Conservation (phyloP, 345 rosid genomes). For the Trapa incisa region DNA sequence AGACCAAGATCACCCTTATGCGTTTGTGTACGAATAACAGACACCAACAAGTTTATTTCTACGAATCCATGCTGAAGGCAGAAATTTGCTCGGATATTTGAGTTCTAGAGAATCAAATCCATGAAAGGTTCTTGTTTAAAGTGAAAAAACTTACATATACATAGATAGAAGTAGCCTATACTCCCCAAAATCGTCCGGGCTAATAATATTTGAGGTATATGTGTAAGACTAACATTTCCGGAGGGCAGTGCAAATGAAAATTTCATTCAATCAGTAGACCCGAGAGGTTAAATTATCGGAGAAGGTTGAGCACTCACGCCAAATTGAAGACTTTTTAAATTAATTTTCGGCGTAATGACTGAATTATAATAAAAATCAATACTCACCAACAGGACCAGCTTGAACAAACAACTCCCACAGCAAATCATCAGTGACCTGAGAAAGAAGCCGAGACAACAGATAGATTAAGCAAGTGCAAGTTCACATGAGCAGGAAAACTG, state of each 20-base stretch:
- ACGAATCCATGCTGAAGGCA: background rate
- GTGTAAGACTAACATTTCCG: background rate
- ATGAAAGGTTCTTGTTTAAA: background rate
- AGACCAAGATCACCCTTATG: background rate
- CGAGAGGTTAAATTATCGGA: background rate
- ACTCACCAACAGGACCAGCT: slow-evolving; percentile 95
- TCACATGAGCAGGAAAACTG: background rate
- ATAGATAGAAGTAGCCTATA: background rate
- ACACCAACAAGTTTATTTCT: background rate
- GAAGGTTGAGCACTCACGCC: background rate
- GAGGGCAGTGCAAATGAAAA: background rate
- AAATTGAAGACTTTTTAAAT: background rate
- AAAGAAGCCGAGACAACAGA: background rate
- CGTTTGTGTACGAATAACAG: too few relatives aligned
- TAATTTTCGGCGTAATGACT: background rate
- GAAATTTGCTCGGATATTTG: background rate
- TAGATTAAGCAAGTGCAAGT: background rate
- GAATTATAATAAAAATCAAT: background rate
- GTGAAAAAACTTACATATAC: background rate
- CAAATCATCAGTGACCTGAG: slow-evolving; percentile 68
- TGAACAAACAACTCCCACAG: slow-evolving; percentile 96
- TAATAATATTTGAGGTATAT: background rate
- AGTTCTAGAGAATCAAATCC: background rate
- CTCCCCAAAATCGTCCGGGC: background rate
- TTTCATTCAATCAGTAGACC: background rate